Conservation (phyloP, 2,329 filamentous ascomycete species). For the Ramularia endophylla region DNA sequence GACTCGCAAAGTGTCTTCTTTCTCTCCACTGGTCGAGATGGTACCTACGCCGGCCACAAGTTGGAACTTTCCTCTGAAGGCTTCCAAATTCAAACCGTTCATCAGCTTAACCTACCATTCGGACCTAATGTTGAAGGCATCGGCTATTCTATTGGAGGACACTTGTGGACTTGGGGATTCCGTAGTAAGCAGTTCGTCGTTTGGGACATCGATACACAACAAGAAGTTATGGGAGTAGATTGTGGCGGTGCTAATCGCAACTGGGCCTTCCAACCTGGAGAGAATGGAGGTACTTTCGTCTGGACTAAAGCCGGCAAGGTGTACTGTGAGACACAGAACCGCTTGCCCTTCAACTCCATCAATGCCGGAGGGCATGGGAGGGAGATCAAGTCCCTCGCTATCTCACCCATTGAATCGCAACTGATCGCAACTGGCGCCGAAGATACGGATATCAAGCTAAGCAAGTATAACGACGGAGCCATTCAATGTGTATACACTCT, state of each 20-base stretch:
- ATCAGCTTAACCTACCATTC: constrained; percentile 64
- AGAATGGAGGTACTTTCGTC: constrained; percentile 51
- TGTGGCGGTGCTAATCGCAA: constrained; percentile 81
- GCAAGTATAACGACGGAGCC: constrained; percentile 36
- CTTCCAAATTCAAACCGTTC: constrained; percentile 49
- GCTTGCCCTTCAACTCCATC: constrained; percentile 36
- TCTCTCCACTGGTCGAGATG: constrained; percentile 70
- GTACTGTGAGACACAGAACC: constrained; percentile 15
- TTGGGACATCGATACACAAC: constrained; percentile 68
- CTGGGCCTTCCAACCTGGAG: constrained; percentile 53
- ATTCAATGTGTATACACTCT: constrained; percentile 57
- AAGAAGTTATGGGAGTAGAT: constrained; percentile 64
- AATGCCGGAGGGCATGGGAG: constrained; percentile 74
- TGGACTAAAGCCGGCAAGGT: constrained; percentile 62
- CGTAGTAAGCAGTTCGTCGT: constrained; percentile 71
- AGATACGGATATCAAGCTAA: constrained; percentile 72
- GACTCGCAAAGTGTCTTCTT: constrained; percentile 42
- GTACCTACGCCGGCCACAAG: constrained; percentile 62
- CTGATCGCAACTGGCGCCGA: constrained; percentile 64
- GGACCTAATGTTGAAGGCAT: constrained; percentile 71
- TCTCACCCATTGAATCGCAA: constrained; percentile 30
- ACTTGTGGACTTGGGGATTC: constrained; percentile 75
- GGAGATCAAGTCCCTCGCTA: constrained; percentile 66
- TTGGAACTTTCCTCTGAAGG: constrained; percentile 24
- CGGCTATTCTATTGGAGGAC: constrained; percentile 49